These are phyloP conservation scores for Coffea eugenioides DNA, from an alignment of 257 asterid genomes.

Conservation along the genomic window DNA sequence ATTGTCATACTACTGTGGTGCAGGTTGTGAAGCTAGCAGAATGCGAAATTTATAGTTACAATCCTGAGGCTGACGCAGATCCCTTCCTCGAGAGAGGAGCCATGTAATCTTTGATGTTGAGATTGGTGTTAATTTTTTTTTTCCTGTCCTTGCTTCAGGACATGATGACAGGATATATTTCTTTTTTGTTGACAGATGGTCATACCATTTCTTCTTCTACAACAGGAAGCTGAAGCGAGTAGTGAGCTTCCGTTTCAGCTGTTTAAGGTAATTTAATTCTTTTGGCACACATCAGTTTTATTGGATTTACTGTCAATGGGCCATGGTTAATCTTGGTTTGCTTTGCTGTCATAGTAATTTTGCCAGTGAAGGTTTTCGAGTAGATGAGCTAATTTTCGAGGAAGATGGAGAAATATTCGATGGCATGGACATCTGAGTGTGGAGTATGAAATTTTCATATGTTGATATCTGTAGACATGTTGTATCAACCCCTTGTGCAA, in stretches of 20 bases:
- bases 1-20: conserved; percentile 23
- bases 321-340: background rate
- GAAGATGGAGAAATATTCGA: conserved; percentile 81
- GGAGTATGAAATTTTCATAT: conserved; percentile 12
- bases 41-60: conserved; percentile 89
- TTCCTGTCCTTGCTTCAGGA: background rate
- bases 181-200: conserved; percentile 62
- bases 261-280: conserved; percentile 58
- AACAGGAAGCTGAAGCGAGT: conserved; percentile 84
- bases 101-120: conserved; percentile 50
- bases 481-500: conserved; percentile 7
- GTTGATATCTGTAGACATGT: background rate
- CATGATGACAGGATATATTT: background rate
- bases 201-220: conserved; percentile 94
- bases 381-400: conserved; percentile 33
- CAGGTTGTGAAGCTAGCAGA: conserved; percentile 90
- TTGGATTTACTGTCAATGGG: background rate
- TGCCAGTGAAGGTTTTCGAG: conserved; percentile 43
- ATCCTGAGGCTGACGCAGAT: conserved; percentile 82
- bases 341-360: conserved; percentile 53
- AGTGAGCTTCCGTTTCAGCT: conserved; percentile 86
- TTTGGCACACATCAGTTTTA: background rate
- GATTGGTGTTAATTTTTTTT: background rate
- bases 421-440: conserved; percentile 73
- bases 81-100: conserved; percentile 85